These are phyloP conservation scores for Fusarium hostae DNA, from an alignment of 2,329 filamentous ascomycete species.

Conservation along the genomic window DNA sequence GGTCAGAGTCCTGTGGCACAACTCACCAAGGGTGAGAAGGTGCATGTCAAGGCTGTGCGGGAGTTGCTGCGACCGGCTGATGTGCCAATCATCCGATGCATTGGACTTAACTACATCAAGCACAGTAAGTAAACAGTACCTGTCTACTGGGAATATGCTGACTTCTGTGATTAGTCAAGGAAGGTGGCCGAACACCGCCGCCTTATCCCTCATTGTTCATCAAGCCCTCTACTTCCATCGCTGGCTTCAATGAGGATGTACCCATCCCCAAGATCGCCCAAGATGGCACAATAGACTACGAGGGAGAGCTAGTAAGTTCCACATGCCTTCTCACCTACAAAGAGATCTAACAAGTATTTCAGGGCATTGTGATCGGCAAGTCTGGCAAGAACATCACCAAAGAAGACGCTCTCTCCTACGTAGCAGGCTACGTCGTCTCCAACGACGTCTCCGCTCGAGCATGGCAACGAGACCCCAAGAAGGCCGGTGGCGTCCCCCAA, in stretches of 20 bases:
- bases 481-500: constrained; percentile 55
- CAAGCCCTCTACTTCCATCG: constrained; percentile 58
- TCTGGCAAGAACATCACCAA: constrained; percentile 62
- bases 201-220: constrained; percentile 63
- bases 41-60: constrained; percentile 47
- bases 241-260: constrained; percentile 51
- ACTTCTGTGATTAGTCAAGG: constrained; percentile 54
- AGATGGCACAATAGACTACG: constrained; percentile 60
- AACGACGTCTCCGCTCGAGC: constrained; percentile 68
- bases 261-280: constrained; percentile 59
- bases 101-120: constrained; percentile 52
- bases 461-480: constrained; percentile 62
- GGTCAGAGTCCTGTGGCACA: constrained; percentile 43
- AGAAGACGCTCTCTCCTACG: constrained; percentile 56
- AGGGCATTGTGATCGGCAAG: constrained; percentile 63
- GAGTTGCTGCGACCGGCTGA: constrained; percentile 47
- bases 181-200: constrained; percentile 62
- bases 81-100: constrained; percentile 51
- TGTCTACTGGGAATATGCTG: fast-evolving
- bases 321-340: fast-evolving
- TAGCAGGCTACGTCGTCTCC: constrained; percentile 58
- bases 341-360: background rate
- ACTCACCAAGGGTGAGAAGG: constrained; percentile 42
- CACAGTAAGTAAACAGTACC: constrained; percentile 44
- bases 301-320: constrained; percentile 56